These are phyloP conservation scores for Vitellaria paradoxa DNA, from an alignment of 179 eudicot genomes.

Conservation along the genomic window DNA sequence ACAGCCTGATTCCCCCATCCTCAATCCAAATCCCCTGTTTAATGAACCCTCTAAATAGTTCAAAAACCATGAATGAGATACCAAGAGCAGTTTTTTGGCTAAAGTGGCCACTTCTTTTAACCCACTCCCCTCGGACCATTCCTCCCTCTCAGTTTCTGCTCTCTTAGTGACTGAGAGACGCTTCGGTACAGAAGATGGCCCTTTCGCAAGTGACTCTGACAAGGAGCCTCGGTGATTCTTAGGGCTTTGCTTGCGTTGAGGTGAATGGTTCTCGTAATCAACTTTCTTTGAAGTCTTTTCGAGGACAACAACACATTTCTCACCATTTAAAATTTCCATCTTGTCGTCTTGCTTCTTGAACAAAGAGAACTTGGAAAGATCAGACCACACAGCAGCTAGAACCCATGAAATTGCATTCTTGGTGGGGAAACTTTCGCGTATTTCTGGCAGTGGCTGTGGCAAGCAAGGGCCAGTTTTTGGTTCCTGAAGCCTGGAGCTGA, in stretches of 20 bases:
- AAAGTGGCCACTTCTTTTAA: slow-evolving; percentile 25
- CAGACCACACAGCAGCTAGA: slow-evolving; percentile 40
- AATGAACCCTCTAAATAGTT: slow-evolving; percentile 34
- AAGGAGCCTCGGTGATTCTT: background rate
- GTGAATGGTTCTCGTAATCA: slow-evolving; percentile 18
- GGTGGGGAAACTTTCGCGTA: background rate
- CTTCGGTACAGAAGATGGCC: slow-evolving; percentile 7
- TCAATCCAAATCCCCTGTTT: slow-evolving; percentile 22
- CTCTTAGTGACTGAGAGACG: slow-evolving; percentile 9
- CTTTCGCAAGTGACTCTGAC: slow-evolving; percentile 9
- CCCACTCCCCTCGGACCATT: slow-evolving; percentile 26
- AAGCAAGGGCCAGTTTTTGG: slow-evolving; percentile 15
- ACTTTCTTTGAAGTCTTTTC: slow-evolving; percentile 26
- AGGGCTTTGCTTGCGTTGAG: slow-evolving; percentile 22
- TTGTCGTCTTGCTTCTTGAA: slow-evolving; percentile 20
- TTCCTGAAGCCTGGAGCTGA: slow-evolving; percentile 9
- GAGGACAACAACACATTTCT: slow-evolving; percentile 21
- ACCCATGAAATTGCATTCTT: slow-evolving; percentile 38
- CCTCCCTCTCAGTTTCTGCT: slow-evolving; percentile 9
- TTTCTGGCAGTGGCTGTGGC: slow-evolving; percentile 11
- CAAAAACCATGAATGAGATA: slow-evolving; percentile 39
- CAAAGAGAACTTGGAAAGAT: slow-evolving; percentile 34
- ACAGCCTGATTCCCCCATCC: slow-evolving; percentile 9
- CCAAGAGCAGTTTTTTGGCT: slow-evolving; percentile 24
- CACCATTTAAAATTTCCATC: slow-evolving; percentile 15